phyloP scores from a whole-genome alignment of 495 filamentous ascomycete species.

The Parmelia sp. region DNA sequence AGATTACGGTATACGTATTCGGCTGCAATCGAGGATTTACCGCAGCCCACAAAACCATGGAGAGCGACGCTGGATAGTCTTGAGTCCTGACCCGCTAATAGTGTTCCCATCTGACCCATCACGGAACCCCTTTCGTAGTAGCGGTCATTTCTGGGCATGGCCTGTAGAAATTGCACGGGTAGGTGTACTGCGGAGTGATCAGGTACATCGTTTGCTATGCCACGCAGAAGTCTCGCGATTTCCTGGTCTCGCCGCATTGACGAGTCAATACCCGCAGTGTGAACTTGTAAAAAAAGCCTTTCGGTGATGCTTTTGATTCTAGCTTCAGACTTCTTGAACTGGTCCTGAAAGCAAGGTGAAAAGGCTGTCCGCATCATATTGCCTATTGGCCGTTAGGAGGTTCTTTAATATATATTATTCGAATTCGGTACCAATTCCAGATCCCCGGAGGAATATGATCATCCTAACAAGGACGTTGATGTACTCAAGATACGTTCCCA shows the following conservation, averaged over 20 bases:
- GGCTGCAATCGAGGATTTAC: conserved; percentile 1
- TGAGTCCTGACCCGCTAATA: neutral
- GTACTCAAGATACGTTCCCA: neutral
- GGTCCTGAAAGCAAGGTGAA: neutral
- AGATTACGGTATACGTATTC: neutral
- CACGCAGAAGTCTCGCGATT: neutral
- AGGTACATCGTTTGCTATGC: neutral
- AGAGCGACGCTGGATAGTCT: neutral
- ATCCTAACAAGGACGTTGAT: neutral
- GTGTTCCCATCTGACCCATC: neutral
- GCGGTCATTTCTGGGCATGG: neutral
- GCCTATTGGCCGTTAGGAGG: neutral
- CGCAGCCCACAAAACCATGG: neutral
- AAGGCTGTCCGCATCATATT: neutral
- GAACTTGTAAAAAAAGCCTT: neutral
- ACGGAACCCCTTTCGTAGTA: conserved; percentile 1
- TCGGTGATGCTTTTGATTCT: neutral
- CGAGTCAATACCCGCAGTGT: neutral
- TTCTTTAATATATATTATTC: neutral
- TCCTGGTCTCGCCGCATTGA: neutral
- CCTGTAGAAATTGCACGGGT: neutral
- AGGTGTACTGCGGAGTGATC: neutral
- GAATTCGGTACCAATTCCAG: neutral
- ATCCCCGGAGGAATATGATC: neutral
- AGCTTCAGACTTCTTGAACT: neutral